These are phyloP conservation scores for Plectosphaerella plurivora DNA, from an alignment of 2,329 filamentous ascomycete species.

Conservation along the genomic window DNA sequence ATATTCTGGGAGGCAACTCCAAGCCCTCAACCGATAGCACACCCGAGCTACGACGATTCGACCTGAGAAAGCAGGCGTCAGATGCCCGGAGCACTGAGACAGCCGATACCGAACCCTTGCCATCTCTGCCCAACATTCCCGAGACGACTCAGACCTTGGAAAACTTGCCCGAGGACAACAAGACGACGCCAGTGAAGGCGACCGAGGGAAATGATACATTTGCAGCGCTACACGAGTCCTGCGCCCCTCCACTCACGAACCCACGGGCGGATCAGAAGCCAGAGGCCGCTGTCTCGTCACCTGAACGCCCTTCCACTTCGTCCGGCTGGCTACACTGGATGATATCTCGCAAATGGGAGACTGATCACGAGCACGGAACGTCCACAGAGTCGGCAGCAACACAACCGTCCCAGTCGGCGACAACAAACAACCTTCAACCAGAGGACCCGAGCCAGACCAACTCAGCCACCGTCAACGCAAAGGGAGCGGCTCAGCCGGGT, in stretches of 20 bases:
- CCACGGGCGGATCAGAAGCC: too few species aligned
- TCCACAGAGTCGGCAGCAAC: too few species aligned
- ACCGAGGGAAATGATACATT: too few species aligned
- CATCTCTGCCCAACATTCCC: constrained; percentile 22
- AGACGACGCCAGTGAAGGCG: neutral
- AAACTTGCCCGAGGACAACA: neutral
- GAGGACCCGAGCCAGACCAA: too few species aligned
- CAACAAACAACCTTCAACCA: too few species aligned
- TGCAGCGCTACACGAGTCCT: neutral
- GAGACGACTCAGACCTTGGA: constrained; percentile 13
- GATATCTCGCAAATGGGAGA: too few species aligned
- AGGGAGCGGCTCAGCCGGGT: too few species aligned
- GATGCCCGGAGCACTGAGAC: constrained; percentile 25
- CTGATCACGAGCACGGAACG: too few species aligned
- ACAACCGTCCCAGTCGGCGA: too few species aligned
- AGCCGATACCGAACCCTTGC: constrained; percentile 20
- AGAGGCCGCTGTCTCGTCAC: too few species aligned
- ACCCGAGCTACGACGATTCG: constrained; percentile 48
- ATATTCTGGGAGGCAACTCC: constrained; percentile 53
- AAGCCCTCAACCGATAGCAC: constrained; percentile 31
- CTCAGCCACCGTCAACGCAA: too few species aligned
- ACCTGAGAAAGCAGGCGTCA: constrained; percentile 30
- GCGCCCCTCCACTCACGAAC: too few species aligned
- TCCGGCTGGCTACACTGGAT: constrained; percentile 42
- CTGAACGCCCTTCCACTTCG: constrained; percentile 14